Evolutionary conservation across 441 rosid species (phyloP), one percentile per base, ranked within the genome.

Genomic region (Corymbia calophylla): DNA sequence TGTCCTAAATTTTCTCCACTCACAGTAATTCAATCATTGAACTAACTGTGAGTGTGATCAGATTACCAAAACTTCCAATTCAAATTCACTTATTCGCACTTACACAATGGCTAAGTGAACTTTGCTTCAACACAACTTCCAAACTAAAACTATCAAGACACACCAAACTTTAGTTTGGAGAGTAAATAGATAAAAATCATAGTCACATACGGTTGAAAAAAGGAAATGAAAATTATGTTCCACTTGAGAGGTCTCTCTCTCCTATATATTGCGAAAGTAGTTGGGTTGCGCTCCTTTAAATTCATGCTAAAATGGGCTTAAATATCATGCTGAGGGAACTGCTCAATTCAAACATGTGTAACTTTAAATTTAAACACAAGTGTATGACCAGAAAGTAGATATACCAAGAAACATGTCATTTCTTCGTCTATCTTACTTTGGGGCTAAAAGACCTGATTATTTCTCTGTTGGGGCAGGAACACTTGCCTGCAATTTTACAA

Each of bases 401-500:
- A 23, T 77, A 77, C 51, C 53, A 77, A 77, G 51, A 77, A 23
- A 47, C 7, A 29, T 13, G 10, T 44, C 51, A 77, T 44, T 77
- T 77, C 84, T 44, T 44, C 53, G 9, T 25, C n/a, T 44, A 77
- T 77, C 53, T 77, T 44, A 77, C 84, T 23, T 77, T 77, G 44
- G 84, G 23, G n/a, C 51, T 77, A 77, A 44, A 77, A 44, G n/a
- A 77, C 84, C 17, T 23, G n/a, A 77, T 77, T 77, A 77, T 77
- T 44, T 77, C 48, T 44, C 84, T 31, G 62, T 15, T 14, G 35
- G 55, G 51, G 56, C 21, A 58, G 81, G 81, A 47, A 60, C 21
- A 92, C 97, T 92, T 90, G 93, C 99, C 98, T 95, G 96, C 97
- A 73, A 98, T 95, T 95, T 96, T 98, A 91, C 99, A 98, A 80